Evolutionary conservation across 768 basidiomycete species (phyloP).

Genomic region (Gloeopeniophorella convolvens): DNA sequence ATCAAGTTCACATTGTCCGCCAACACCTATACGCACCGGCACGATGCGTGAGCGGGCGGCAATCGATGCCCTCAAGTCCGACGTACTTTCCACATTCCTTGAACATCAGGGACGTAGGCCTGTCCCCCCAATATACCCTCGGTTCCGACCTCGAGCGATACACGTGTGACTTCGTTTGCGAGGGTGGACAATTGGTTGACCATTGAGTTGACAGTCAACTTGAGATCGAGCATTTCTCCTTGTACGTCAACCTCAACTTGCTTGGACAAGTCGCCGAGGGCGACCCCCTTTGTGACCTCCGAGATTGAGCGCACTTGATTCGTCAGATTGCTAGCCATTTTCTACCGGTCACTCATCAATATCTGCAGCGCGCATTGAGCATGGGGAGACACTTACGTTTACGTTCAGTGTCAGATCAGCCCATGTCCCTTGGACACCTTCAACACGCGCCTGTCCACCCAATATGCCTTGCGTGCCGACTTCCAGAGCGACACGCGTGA

Average conservation of each 20-base stretch:
- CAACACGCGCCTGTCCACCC: constrained; percentile 82
- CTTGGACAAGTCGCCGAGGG: constrained; percentile 75
- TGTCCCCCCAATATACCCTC: constrained; percentile 94
- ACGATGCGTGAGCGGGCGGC: neutral
- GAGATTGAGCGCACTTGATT: constrained; percentile 90
- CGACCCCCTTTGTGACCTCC: constrained; percentile 73
- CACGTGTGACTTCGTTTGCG: constrained; percentile 82
- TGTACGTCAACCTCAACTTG: constrained; percentile 89
- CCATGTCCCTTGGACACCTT: constrained; percentile 89
- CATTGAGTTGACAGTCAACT: constrained; percentile 77
- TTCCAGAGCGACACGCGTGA: constrained; percentile 76
- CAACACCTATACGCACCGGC: constrained; percentile 33
- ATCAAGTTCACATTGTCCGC: constrained; percentile 84
- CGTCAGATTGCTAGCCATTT: constrained; percentile 83
- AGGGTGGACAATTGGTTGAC: constrained; percentile 65
- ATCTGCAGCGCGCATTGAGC: too few relatives aligned
- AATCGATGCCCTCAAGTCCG: neutral
- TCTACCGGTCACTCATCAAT: too few relatives aligned
- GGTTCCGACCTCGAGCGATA: constrained; percentile 87
- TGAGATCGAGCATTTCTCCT: constrained; percentile 87
- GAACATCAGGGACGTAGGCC: constrained; percentile 84
- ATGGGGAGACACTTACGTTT: constrained; percentile 46
- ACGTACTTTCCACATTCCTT: constrained; percentile 88
- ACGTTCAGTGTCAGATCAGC: constrained; percentile 81
- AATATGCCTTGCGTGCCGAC: constrained; percentile 85